Base-by-base conservation (phyloP, 2,329 filamentous ascomycete species). In the Pezicula radicicola region DNA sequence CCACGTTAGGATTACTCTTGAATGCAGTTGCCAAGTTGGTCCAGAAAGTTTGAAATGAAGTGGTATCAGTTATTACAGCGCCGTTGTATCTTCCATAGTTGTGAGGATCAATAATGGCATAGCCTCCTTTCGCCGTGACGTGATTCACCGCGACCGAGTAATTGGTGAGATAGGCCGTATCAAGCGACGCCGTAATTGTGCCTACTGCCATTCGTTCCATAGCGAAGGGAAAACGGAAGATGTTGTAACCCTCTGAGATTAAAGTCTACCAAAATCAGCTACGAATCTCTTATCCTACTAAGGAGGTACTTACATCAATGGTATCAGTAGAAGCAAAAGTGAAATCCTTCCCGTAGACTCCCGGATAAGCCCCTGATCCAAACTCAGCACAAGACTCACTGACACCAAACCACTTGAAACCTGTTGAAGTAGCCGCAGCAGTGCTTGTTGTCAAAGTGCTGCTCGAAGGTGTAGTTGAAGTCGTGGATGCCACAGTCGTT, bases 331-430 rank as follows among this genome's bases (percentile, higher is more conserved):
- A 75, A 2, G 82, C 81, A 75, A 81, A 87, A 18, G 71, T 83
- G 62, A 78, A 87, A 58, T 87, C 80, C 49, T 73, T 84, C 47
- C 73, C 75, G 50, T 79, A 72, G 1, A 67, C 66, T 7, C 83
- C 83, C 1, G 83, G 83, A 33, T 84, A 70, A 48, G 71, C 75
- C 21, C 62, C 68, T 52, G 78, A 73, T 37, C 83, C 83, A 55
- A 87, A 87, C 58, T 88, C 84, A 39, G 82, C 81, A 15, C 82
- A 83, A n/a, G 80, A 77, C 62, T 84, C 64, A 48, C 63, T 64
- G 33, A 61, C 62, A 48, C 59, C 59, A 15, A 50, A 39, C 48
- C 49, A 45, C 10, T 45, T 45, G 42, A 45, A 45, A 10, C 42
- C 25, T 7, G 19, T 45, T 3, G 42, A 7, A 6, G 19, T 8